Base-by-base conservation (phyloP, 306 rosid species). In the Luffa acutangula region DNA sequence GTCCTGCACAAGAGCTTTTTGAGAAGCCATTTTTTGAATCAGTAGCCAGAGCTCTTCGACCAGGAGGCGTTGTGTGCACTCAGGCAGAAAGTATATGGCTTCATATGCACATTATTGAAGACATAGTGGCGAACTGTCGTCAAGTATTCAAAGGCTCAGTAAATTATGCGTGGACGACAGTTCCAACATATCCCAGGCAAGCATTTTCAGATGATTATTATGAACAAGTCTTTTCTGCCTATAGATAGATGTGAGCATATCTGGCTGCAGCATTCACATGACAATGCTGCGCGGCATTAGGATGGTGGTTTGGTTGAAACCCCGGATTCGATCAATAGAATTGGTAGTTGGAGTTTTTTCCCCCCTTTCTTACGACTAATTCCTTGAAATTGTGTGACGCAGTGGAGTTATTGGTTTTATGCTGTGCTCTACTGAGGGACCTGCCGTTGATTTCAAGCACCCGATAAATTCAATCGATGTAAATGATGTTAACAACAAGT, bases 71-170 rank as follows among this genome's bases (percentile, higher is more conserved):
- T 66, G 88, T 92, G 85, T 89, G 97, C 63, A 94, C 97, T 51
- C 98, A 94, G 83, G 98, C 98, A 17, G 98, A 94, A 86, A 94
- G 98, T 66, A 92, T 92, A 81, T 94, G 98, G 98, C 98, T 94
- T 82, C 98, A 94, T 76, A 94, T 92, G 97, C 87, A 92, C 79
- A 92, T 94, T 33, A 94, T 94, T 49, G 93, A 94, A 84, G 95
- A 84, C 82, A 88, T 94, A 57, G 95, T 94, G 41, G 65, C 83
- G 21, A 94, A 94, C 76, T 94, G 97, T 76, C 93, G 93, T 77
- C 92, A 89, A 56, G 74, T 92, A 85, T 94, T 92, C 84, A 94
- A 91, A 92, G 98, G 98, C 75, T 92, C 97, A n/a, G 97, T 94
- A 65, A 90, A 94, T 81, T 94, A 94, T 78, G 98, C 97, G 57